Percentiles rank a stretch among this genome's conserved stretches.
Evolutionary conservation across 192 early-diverging fungal genomes (phyloP).

Genomic region (Coemansia furcata): DNA sequence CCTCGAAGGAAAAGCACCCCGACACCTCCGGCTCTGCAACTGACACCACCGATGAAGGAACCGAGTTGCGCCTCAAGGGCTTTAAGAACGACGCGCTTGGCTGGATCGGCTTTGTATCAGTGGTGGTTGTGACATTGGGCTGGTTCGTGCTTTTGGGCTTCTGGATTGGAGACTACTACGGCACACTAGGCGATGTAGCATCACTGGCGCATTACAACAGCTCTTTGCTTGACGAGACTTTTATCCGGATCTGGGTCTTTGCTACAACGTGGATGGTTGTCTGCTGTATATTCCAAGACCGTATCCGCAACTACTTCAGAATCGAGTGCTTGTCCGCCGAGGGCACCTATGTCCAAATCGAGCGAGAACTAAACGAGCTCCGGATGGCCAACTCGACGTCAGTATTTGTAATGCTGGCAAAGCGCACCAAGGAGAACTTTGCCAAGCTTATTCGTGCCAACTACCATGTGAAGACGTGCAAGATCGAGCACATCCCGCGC

Average conservation of each 20-base stretch:
- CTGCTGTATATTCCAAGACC: constrained; percentile 30
- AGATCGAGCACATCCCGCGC: constrained; percentile 45
- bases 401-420: constrained; percentile 31
- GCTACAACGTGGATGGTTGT: constrained; percentile 47
- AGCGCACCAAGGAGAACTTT: constrained; percentile 30
- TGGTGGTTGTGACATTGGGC: constrained; percentile 31
- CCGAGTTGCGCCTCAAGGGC: constrained; percentile 26
- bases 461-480: constrained; percentile 42
- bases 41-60: background rate
- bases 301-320: constrained; percentile 56
- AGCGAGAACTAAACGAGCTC: constrained; percentile 44
- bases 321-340: constrained; percentile 50
- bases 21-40: constrained; percentile 8
- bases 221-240: constrained; percentile 37
- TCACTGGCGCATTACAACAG: constrained; percentile 58
- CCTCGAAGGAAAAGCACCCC: constrained; percentile 4
- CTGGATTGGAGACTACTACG: constrained; percentile 56
- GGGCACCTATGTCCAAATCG: constrained; percentile 54
- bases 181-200: constrained; percentile 55
- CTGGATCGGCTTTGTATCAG: constrained; percentile 36
- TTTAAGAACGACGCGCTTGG: constrained; percentile 50
- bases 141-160: constrained; percentile 47
- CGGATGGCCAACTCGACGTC: constrained; percentile 45
- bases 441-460: constrained; percentile 37
- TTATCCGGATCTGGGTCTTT: constrained; percentile 55